These are phyloP conservation scores for Ophiocordyceps camponoti-floridani DNA, from an alignment of 2,329 filamentous ascomycete species.

Conservation along the genomic window DNA sequence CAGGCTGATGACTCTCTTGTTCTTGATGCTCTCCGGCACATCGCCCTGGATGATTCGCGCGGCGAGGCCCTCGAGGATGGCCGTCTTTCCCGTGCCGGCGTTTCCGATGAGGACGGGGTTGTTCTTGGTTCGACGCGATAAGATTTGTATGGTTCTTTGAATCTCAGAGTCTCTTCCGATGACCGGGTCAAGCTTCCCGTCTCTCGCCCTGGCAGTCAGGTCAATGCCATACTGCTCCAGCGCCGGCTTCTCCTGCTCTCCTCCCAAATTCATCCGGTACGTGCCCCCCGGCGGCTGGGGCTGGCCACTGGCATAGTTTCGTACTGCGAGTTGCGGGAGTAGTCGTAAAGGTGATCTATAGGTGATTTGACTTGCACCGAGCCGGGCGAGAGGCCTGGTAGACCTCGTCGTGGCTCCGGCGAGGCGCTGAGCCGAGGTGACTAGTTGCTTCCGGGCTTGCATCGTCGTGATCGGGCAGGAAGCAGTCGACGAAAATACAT, in stretches of 20 bases:
- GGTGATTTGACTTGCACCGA: constrained; percentile 6
- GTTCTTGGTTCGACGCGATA: constrained; percentile 92
- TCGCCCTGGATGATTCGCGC: constrained; percentile 92
- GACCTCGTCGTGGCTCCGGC: constrained; percentile 13
- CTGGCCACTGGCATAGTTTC: constrained; percentile 49
- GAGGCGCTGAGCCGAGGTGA: constrained; percentile 18
- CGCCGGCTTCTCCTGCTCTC: constrained; percentile 82
- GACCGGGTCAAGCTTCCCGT: constrained; percentile 95
- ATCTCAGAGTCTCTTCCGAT: constrained; percentile 96
- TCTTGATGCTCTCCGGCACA: constrained; percentile 85
- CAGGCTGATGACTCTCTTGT: constrained; percentile 84
- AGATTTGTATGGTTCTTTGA: constrained; percentile 73
- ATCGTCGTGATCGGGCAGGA: constrained; percentile 10
- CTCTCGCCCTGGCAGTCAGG: constrained; percentile 89
- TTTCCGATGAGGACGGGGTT: constrained; percentile 97
- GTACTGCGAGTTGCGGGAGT: constrained; percentile 14
- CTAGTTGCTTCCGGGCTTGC: constrained; percentile 23
- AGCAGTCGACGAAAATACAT: neutral
- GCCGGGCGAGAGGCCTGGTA: constrained; percentile 11
- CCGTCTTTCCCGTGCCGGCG: constrained; percentile 96
- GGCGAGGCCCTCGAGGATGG: constrained; percentile 88
- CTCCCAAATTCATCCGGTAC: constrained; percentile 80
- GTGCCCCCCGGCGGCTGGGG: constrained; percentile 84
- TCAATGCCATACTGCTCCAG: constrained; percentile 97
- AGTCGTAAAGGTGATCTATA: constrained; percentile 4